Conservation (phyloP, 192 early-diverging fungal species). For the Phycomyces blakesleeanus region DNA sequence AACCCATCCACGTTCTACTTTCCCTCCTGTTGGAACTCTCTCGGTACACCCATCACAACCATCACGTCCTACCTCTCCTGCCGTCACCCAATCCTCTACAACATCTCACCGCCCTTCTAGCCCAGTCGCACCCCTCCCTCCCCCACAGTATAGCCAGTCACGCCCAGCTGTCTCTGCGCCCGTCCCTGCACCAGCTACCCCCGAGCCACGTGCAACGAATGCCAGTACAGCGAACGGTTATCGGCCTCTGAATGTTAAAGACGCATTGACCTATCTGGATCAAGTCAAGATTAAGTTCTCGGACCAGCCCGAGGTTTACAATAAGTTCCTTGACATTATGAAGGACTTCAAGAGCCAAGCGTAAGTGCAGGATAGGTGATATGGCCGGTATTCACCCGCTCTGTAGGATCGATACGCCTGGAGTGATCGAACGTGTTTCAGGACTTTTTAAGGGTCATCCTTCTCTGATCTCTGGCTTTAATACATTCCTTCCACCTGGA, state of each 20-base stretch:
- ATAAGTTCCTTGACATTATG: constrained; percentile 97
- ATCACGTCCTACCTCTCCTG: not conserved
- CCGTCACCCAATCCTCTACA: not conserved
- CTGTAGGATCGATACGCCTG: constrained; percentile 57
- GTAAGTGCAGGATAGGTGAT: constrained; percentile 41
- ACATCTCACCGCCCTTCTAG: not conserved
- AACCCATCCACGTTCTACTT: not conserved
- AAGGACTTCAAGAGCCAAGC: constrained; percentile 97
- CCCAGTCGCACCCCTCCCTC: not conserved
- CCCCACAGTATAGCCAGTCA: not conserved
- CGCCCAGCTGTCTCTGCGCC: not conserved
- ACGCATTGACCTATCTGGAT: constrained; percentile 95
- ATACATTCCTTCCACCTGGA: constrained; percentile 96
- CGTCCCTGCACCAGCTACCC: not conserved
- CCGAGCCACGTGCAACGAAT: not conserved
- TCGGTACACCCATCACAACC: not conserved
- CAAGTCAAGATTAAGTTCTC: constrained; percentile 91
- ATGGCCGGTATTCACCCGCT: too few relatives aligned
- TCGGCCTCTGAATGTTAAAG: constrained; percentile 80
- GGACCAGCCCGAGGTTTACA: constrained; percentile 93
- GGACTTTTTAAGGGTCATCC: constrained; percentile 86
- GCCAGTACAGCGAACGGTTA: constrained; percentile 7
- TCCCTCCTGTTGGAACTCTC: not conserved
- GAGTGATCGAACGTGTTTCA: constrained; percentile 97
- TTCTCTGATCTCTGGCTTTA: constrained; percentile 90